Evolutionary conservation across 345 rosid species (phyloP), one percentile per base, ranked within the genome.

Genomic region (Lepidium sativum): DNA sequence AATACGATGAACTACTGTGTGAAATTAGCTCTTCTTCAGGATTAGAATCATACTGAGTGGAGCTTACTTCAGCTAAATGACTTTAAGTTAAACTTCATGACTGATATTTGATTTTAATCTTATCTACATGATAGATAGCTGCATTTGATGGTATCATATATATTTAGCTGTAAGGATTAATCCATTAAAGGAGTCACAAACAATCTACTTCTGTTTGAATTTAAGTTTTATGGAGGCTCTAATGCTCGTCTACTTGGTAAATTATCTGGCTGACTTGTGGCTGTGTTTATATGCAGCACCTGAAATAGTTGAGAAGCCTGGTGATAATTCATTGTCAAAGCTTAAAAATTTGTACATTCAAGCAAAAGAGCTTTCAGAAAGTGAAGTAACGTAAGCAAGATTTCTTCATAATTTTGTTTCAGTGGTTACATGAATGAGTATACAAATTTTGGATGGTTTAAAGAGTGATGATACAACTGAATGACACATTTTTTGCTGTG

Each of bases 231-330:
- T 42, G 27, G 37, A 33, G 27, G 29, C 51, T 65, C 13, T 54
- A 9, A 65, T 34, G 13, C 39, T 67, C 12, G 18, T 41, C 20
- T 6, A 11, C 25, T 51, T 21, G 4, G 67, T 61, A 15, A 51
- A 2, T 21, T 53, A 45, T 48, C 53, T 60, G 54, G 62, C 50
- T 62, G 61, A 70, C 50, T 37, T 1, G 57, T 38, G 17, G 48
- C 35, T 54, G 35, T 68, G 31, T 78, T 54, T 54, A 33, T 54
- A 77, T 72, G 76, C 84, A 87, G 98, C 86, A 58, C 97, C 97
- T 7, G 98, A 89, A 77, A 78, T 89, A 65, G 89, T 89, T 70
- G 98, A 87, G 84, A 92, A 86, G 79, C 94, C 89, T 21, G 90
- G 88, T 62, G 98, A 92, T 80, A 74, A 5, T 73, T 84, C 92